Percentiles rank a stretch among this genome's conserved stretches.
Conservation (phyloP, 495 filamentous ascomycete species). For the Xylaria sp. region DNA sequence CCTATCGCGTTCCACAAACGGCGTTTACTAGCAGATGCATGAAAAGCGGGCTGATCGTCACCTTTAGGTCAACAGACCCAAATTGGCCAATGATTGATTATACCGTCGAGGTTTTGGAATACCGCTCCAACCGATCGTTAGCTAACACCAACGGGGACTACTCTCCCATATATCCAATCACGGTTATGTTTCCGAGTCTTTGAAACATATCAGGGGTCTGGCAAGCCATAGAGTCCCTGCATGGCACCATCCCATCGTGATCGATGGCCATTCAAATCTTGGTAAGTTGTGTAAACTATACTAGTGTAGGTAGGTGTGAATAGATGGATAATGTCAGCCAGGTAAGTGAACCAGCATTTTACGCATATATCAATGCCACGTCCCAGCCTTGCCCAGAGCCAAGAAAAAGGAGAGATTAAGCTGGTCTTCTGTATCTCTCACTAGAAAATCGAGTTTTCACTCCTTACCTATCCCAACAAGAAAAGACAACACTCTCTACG, state of each 20-base stretch:
- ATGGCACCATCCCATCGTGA: constrained; percentile 11
- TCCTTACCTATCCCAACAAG: neutral
- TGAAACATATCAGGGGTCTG: constrained; percentile 13
- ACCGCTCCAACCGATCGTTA: constrained; percentile 2
- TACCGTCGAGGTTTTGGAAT: constrained; percentile 18
- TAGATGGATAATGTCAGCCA: too few species aligned
- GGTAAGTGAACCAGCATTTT: neutral
- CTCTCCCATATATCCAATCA: constrained; percentile 2
- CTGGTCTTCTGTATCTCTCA: constrained; percentile 21
- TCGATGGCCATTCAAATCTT: neutral
- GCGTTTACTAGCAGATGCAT: neutral
- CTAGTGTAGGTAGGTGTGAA: constrained; percentile 1
- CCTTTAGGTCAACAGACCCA: neutral
- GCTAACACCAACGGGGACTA: neutral
- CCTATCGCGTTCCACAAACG: constrained; percentile 4
- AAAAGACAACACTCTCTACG: constrained; percentile 9
- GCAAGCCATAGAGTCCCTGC: neutral
- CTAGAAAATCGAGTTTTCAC: neutral
- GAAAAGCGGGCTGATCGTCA: constrained; percentile 9
- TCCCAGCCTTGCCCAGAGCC: constrained; percentile 9
- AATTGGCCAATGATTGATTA: constrained; percentile 5
- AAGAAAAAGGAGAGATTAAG: constrained; percentile 14
- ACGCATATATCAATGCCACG: constrained; percentile 12
- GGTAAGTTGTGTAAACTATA: constrained; percentile 4
- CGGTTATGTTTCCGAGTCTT: constrained; percentile 2